Evolutionary conservation across 805 yeast species (phyloP).

Genomic region (Ogataea nonfermentans): DNA sequence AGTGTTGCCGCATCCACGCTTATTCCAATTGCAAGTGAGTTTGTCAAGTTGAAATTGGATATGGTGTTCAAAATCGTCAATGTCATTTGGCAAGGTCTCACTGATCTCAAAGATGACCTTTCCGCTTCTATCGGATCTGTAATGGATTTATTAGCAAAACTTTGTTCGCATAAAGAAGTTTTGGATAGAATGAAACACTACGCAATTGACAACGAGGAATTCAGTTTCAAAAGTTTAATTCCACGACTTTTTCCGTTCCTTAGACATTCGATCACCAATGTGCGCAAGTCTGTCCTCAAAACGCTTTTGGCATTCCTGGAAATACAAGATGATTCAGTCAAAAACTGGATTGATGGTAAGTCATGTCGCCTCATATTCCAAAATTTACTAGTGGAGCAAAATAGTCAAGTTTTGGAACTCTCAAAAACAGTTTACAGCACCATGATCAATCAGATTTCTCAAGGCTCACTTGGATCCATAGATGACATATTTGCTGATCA

Average conservation of each 20-base stretch:
- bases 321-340: conserved; percentile 44
- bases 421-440: conserved; percentile 61
- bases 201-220: conserved; percentile 49
- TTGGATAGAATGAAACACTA: conserved; percentile 65
- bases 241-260: conserved; percentile 91
- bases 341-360: conserved; percentile 75
- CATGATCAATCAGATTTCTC: conserved; percentile 47
- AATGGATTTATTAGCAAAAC: conserved; percentile 86
- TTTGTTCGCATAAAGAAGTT: conserved; percentile 80
- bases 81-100: conserved; percentile 88
- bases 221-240: conserved; percentile 71
- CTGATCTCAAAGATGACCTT: conserved; percentile 84
- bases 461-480: conserved; percentile 37
- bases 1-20: conserved; percentile 94
- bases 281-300: conserved; percentile 81
- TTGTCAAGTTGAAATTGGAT: conserved; percentile 61
- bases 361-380: conserved; percentile 78
- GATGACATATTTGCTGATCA: conserved; percentile 57
- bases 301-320: conserved; percentile 73
- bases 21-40: conserved; percentile 84
- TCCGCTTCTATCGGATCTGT: conserved; percentile 95
- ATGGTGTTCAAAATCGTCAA: conserved; percentile 49
- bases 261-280: conserved; percentile 90
- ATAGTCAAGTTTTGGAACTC: conserved; percentile 61
- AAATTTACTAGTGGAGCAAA: conserved; percentile 86